Evolutionary conservation across 345 rosid genomes (phyloP).

Genomic region (Trapa incisa): DNA sequence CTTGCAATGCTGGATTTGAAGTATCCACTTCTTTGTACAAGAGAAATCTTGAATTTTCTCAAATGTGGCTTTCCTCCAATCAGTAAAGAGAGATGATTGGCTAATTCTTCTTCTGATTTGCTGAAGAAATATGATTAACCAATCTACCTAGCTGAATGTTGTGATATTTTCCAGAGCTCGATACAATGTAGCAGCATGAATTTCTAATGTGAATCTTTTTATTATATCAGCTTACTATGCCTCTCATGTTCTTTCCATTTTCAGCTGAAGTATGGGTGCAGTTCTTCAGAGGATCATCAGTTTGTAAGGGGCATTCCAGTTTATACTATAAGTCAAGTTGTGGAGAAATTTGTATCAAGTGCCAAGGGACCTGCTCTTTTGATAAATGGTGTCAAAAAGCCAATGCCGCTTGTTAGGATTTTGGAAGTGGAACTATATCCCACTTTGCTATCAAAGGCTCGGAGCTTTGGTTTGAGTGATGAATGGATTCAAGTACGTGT

Average conservation of each 20-base stretch:
- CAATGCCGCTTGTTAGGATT: slow-evolving; percentile 81
- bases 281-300: slow-evolving; percentile 76
- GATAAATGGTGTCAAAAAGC: slow-evolving; percentile 70
- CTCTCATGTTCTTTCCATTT: slow-evolving; percentile 9
- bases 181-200: neutral
- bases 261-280: slow-evolving; percentile 40
- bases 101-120: neutral
- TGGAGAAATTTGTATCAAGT: slow-evolving; percentile 57
- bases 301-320: slow-evolving; percentile 84
- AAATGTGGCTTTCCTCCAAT: neutral
- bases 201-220: neutral
- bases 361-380: slow-evolving; percentile 61
- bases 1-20: neutral
- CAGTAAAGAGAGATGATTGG: neutral
- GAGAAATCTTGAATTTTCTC: neutral
- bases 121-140: no score
- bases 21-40: neutral
- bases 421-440: slow-evolving; percentile 89
- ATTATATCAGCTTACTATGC: neutral
- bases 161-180: no score
- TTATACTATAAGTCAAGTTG: slow-evolving; percentile 58
- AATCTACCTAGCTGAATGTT: no score
- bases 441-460: slow-evolving; percentile 83
- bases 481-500: slow-evolving; percentile 52
- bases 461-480: slow-evolving; percentile 79